Base-by-base conservation (phyloP, 805 yeast species). In the Yarrowia sp. region DNA sequence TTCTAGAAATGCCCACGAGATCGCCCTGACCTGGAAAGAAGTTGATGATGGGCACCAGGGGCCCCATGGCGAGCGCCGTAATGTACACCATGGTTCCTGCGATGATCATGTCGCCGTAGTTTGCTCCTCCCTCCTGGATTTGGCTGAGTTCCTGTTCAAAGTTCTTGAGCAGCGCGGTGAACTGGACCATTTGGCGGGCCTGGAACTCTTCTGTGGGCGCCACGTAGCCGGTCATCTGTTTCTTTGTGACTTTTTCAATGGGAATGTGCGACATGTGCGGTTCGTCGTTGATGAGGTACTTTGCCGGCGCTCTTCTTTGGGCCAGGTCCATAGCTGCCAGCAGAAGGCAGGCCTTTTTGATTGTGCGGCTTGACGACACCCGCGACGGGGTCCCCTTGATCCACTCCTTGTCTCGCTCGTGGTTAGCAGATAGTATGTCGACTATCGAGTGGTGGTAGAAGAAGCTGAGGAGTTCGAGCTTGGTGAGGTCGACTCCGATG, bases 391-490 rank as follows among this genome's bases (percentile, higher is more conserved):
- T 13, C 10, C 8, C n/a, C 2, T 13, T 9, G 14, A 55, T 55
- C 61, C 61, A 55, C 12, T 39, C 36, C 14, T 10, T 20, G 46
- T 55, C 61, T 9, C 61, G 46, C 2, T 9, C 15, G 46, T 55
- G 38, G 46, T 55, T 55, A 9, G 46, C 61, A 5, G 44, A 15
- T 2, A 55, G 46, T 2, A 55, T 55, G 36, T 55, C 46, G 30
- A 24, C 46, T 2, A 55, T 20, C 20, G 61, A 39, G 36, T 55
- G 61, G 44, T 55, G 46, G 46, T 55, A 39, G 38, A 55, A 55
- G 46, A 55, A 55, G 46, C 24, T 39, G 46, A 55, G 46, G 17
- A 55, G 61, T 10, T 55, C 61, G 20, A 55, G 61, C 7, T 55
- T 38, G 10, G 46, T 7, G 24, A 55, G 46, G 9, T 40, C 46